phyloP scores from a whole-genome alignment of 2,329 filamentous ascomycete genomes.

The Fusarium euwallaceae region DNA sequence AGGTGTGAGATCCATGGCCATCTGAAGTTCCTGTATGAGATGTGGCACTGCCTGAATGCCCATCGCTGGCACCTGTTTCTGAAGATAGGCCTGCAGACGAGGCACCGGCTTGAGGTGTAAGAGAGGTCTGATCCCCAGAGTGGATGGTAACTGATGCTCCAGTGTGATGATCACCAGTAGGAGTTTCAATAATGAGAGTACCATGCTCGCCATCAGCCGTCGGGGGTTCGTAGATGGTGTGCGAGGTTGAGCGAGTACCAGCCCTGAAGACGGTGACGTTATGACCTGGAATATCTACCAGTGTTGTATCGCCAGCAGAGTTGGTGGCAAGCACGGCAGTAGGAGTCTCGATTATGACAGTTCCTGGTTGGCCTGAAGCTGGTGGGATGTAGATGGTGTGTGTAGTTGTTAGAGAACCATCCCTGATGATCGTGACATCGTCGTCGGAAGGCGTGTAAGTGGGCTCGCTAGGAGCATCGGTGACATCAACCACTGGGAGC shows the following conservation, averaged over 20 bases:
- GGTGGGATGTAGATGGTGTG: constrained; percentile 20
- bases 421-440: constrained; percentile 13
- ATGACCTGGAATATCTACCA: background rate
- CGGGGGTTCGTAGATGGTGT: background rate
- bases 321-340: background rate
- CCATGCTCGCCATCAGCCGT: background rate
- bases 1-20: background rate
- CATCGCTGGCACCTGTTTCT: background rate
- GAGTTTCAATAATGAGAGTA: constrained; percentile 5
- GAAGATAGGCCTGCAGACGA: background rate
- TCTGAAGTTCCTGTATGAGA: background rate
- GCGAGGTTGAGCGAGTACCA: background rate
- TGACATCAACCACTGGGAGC: background rate
- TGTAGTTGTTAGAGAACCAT: constrained; percentile 12
- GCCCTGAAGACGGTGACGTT: constrained; percentile 22
- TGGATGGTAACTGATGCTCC: background rate
- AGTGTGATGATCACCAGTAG: background rate
- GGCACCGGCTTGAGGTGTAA: background rate
- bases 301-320: background rate
- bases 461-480: background rate
- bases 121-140: background rate
- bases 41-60: background rate
- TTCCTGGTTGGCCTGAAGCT: constrained; percentile 11
- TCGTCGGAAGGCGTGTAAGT: background rate
- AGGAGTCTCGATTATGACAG: constrained; percentile 22